Evolutionary conservation across 176 grass and related monocot genomes (phyloP).

Genomic region (Stipa capillata): DNA sequence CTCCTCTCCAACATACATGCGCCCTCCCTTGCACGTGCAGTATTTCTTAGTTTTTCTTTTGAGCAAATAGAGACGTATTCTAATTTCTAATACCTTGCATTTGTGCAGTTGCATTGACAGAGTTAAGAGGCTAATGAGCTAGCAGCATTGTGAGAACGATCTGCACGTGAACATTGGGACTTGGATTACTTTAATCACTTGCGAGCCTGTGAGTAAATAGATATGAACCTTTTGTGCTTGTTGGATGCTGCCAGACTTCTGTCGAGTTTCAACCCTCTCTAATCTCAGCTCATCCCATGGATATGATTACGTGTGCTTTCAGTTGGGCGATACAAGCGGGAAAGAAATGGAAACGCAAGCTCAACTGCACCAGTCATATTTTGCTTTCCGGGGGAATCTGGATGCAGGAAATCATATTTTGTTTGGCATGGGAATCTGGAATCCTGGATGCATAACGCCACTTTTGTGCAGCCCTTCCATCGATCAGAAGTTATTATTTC

Average conservation of each 20-base stretch:
- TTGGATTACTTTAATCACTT: neutral
- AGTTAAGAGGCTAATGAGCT: conserved; percentile 31
- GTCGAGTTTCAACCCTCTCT: no score
- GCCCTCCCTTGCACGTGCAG: neutral
- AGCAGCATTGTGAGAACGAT: neutral
- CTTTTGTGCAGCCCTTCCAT: no score
- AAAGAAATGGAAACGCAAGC: no score
- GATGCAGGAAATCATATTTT: no score
- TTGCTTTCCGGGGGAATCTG: no score
- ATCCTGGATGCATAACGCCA: no score
- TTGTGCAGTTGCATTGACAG: conserved; percentile 34
- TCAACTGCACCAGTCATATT: no score
- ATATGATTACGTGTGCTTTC: neutral
- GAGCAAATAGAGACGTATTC: neutral
- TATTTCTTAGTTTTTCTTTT: neutral
- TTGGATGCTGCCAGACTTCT: neutral
- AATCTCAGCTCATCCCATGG: neutral
- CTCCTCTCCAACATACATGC: neutral
- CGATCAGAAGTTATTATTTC: no score
- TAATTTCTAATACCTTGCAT: neutral
- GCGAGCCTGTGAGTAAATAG: neutral
- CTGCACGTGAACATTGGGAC: neutral
- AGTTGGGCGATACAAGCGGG: neutral
- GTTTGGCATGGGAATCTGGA: no score
- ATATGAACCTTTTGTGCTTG: neutral